Conservation (phyloP, 371 early-diverging fungal species). For the Rhizopus delemar region DNA sequence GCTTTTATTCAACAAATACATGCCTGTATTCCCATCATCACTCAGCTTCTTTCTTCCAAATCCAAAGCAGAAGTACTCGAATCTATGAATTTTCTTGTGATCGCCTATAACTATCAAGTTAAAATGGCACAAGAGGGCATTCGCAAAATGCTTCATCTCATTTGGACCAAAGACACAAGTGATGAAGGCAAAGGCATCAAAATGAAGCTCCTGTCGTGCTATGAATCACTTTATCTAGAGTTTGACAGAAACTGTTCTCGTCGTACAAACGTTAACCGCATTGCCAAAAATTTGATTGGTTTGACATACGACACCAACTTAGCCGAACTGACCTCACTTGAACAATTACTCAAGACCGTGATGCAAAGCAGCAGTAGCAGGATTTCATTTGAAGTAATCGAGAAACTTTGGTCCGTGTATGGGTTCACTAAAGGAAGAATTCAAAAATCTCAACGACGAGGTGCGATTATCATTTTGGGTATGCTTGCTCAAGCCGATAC, state of each 20-base stretch:
- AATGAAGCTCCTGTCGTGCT: constrained; percentile 78
- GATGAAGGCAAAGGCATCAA: constrained; percentile 85
- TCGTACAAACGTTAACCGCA: constrained; percentile 64
- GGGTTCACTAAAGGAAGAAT: constrained; percentile 67
- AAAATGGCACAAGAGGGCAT: constrained; percentile 85
- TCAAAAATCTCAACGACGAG: constrained; percentile 76
- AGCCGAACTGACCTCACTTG: constrained; percentile 92
- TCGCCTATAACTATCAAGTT: constrained; percentile 80
- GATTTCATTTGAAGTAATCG: constrained; percentile 70
- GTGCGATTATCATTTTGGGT: constrained; percentile 88
- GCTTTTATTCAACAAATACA: constrained; percentile 80
- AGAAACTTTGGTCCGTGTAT: constrained; percentile 88
- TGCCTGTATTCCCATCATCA: constrained; percentile 69
- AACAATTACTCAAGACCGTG: constrained; percentile 81
- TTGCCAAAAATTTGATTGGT: constrained; percentile 74
- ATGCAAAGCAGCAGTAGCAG: constrained; percentile 50
- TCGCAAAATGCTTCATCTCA: constrained; percentile 90
- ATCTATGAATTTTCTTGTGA: constrained; percentile 91
- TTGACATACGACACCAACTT: constrained; percentile 83
- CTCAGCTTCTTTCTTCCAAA: constrained; percentile 85
- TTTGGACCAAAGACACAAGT: constrained; percentile 88
- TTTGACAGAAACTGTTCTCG: constrained; percentile 55
- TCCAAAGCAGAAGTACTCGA: constrained; percentile 91
- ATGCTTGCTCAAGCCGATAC: constrained; percentile 88
- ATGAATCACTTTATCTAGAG: constrained; percentile 77